A percentile compares a stretch with the other conserved stretches of the same genome.
These are phyloP conservation scores for Eucalyptus cloeziana DNA, from an alignment of 345 rosid species.

Conservation along the genomic window DNA sequence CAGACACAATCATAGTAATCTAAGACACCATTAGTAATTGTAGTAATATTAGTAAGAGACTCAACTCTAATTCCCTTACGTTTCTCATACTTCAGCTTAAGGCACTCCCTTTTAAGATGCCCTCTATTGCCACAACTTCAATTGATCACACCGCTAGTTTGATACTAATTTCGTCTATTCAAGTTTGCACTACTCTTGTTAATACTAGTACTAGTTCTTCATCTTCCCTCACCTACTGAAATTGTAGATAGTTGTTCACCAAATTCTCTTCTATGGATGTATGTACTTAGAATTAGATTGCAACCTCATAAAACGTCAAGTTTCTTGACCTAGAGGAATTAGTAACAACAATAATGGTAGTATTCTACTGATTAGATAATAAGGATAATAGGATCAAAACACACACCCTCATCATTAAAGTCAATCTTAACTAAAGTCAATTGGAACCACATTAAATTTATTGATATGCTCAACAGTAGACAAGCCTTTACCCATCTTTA, in stretches of 20 bases:
- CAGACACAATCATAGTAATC: neutral
- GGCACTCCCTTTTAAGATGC: neutral
- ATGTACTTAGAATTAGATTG: fast-evolving
- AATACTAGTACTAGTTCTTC: neutral
- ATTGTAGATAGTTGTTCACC: neutral
- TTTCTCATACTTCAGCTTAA: neutral
- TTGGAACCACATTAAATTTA: neutral
- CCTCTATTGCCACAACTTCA: neutral
- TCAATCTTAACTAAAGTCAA: neutral
- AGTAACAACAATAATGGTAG: neutral
- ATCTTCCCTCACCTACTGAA: neutral
- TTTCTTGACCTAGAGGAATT: neutral
- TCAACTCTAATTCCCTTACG: neutral
- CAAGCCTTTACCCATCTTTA: neutral
- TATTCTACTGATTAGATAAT: neutral
- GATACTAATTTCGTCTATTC: neutral
- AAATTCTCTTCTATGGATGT: neutral
- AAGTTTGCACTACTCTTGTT: neutral
- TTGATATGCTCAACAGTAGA: neutral
- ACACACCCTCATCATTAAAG: neutral
- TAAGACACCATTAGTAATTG: neutral
- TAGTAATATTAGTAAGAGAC: neutral
- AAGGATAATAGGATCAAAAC: neutral
- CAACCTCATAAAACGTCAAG: neutral
- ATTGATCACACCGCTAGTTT: neutral